Evolutionary conservation across 495 filamentous ascomycete species (phyloP).

Genomic region (Aspergillus kassunensis): DNA sequence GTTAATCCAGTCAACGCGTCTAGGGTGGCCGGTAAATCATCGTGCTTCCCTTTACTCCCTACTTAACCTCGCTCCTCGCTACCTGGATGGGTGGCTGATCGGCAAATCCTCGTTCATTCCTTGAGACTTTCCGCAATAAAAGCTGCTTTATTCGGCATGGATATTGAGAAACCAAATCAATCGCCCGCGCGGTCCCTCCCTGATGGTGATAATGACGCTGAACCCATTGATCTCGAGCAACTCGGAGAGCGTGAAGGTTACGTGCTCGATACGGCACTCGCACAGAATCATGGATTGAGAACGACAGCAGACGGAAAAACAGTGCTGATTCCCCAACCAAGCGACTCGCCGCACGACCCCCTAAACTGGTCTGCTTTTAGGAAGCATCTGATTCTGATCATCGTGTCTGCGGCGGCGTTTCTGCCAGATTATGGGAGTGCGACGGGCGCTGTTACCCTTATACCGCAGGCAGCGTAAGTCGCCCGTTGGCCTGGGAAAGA

Average conservation of each 20-base stretch:
- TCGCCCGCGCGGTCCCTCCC: not conserved
- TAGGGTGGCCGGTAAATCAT: too few species aligned
- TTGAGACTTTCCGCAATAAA: not conserved
- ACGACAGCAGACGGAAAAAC: constrained; percentile 30
- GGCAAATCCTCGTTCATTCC: not conserved
- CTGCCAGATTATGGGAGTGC: constrained; percentile 55
- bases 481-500: not conserved
- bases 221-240: constrained; percentile 15
- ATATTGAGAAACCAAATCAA: not conserved
- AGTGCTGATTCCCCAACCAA: constrained; percentile 58
- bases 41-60: not conserved
- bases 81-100: not conserved
- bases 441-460: constrained; percentile 50
- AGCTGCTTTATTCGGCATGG: not conserved
- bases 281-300: constrained; percentile 17
- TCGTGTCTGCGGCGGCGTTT: constrained; percentile 52
- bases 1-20: too few species aligned
- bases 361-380: constrained; percentile 53
- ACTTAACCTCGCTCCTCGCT: not conserved
- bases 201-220: not conserved
- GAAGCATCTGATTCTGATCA: constrained; percentile 52
- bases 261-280: constrained; percentile 18
- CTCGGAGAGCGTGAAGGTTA: constrained; percentile 25
- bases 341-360: constrained; percentile 52
- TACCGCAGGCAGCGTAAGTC: constrained; percentile 45